Evolutionary conservation across 2,329 filamentous ascomycete species (phyloP), one percentile per base, ranked within the genome.

Genomic region (Fusarium oxysporum): DNA sequence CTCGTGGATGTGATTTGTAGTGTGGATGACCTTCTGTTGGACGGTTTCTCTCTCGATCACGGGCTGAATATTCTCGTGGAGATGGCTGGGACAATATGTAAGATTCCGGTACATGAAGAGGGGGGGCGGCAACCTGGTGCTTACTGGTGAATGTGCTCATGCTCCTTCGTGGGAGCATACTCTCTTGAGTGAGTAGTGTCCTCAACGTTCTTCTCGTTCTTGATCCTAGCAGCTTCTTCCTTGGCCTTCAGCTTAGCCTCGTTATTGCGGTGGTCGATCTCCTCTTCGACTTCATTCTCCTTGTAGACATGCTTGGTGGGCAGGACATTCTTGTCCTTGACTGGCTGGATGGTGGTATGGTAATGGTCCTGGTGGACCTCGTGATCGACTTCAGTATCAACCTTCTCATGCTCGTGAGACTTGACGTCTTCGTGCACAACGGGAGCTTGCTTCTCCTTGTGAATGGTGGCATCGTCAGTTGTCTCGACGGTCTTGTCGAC

Each of bases 21-120:
- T 71, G 25, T 71, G 68, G 11, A 71, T 45, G 3, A 71, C 68
- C 51, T 71, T 71, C 25, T 71, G 62, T 7, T 71, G 62, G n/a
- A 71, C 56, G 3, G 68, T 71, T 30, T 71, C 68, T 19, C 68
- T 51, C 68, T 71, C 68, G 16, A 71, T 71, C 13, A 71, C 68
- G 16, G 68, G 68, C 35, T 71, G 68, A 8, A 71, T 71, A 4
- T 63, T 71, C 14, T 71, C 68, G 11, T 71, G 68, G 14, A 71
- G 33, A 17, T 71, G 68, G 12, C 68, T 71, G 4, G 8, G 2
- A 17, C 3, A 5, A 32, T 2, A 1, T 25, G 45, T 71, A 13
- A 71, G 62, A 17, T 4, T 4, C 12, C 1, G 4, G 19, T 12
- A 5, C 5, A 1, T 11, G 11, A 0, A 8, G 1, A 16, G 13